Base-by-base conservation (phyloP, 768 basidiomycete genomes). In the Amanita inopinata region DNA sequence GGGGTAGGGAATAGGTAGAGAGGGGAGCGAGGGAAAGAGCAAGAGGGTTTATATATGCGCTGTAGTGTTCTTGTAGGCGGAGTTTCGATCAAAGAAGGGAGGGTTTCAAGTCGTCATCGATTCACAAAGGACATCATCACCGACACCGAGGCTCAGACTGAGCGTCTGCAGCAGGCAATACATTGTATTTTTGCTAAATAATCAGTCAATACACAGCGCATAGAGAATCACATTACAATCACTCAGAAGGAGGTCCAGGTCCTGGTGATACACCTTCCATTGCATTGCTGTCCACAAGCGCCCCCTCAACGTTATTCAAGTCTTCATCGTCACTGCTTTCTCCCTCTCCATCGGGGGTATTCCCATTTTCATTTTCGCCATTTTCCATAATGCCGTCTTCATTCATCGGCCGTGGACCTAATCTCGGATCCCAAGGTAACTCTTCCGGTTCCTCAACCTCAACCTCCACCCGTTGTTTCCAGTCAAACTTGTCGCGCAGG, bases 381-480 rank as follows among this genome's bases (percentile, higher is more conserved):
- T 39, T 42, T 10, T 53, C 50, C 46, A 53, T 54, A 12, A 33
- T 56, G 9, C 48, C 52, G 28, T 54, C 56, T 12, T 46, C 51
- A n/a, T 45, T 20, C 33, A 9, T 35, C 33, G 7, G n/a, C 19
- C 39, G 45, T 27, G 18, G 37, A 22, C 66, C 67, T 41, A 64
- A 22, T 31, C 75, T 64, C 3, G 80, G 78, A 50, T 80, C 80
- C 79, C 80, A 83, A 14, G 75, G 77, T 27, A 83, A 60, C 48
- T 86, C 85, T 50, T 86, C 83, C 2, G 82, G 83, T 57, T 87
- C 84, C 49, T 83, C 84, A 10, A 77, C 74, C 52, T 81, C 79
- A 9, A 87, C 84, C 47, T 76, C 78, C 15, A 89, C 81, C n/a
- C 87, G 69, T 50, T 78, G 74, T 56, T 79, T 80, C 82, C 85